Evolutionary conservation across 2,329 filamentous ascomycete genomes (phyloP), one percentile per base, ranked within the genome.

Genomic region (Raffaelea deltoideospora): DNA sequence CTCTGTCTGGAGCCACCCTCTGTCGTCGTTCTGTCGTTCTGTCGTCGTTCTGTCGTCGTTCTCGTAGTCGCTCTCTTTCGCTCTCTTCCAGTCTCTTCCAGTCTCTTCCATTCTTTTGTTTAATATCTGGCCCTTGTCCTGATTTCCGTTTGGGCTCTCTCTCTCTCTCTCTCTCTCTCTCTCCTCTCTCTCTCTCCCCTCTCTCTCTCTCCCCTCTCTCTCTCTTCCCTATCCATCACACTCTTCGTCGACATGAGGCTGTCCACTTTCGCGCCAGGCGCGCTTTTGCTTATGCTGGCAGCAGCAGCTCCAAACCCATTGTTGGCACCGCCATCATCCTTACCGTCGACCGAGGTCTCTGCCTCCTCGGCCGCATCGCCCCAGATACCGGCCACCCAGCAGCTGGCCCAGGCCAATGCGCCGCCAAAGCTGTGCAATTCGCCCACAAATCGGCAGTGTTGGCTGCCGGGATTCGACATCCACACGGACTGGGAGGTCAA

Each of bases 401-500:
- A 26, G 23, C 23, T 8, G 13, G 13, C 8, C 23, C 23, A 26
- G 23, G n/a, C n/a, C n/a, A n/a, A n/a, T n/a, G n/a, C n/a, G n/a
- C 23, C 23, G 8, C 23, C 23, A 26, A 13, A 8, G 13, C 23
- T 26, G 23, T 45, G 43, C 37, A 43, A 45, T 31, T 35, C 33
- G 2, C 26, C 39, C 1, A n/a, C 26, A 8, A 42, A 43, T 34
- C 31, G 43, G 10, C 33, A 35, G 4, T 45, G 43, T 29, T 45
- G 43, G 43, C 34, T 37, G 5, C 26, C 39, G 10, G 39, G 41
- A 1, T 43, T 45, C 20, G 31, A 41, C 31, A 45, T 45, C 37
- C 35, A 38, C 37, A 45, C 43, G 4, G 43, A 45, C 31, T 45
- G 42, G 33, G 39, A 45, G 24, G 17, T 23, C 17, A 19, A 36